A percentile compares a stretch with the other conserved stretches of the same genome.
These are phyloP conservation scores for Nothophaeocryptopus gaeumannii DNA, from an alignment of 2,329 filamentous ascomycete species.

Conservation along the genomic window DNA sequence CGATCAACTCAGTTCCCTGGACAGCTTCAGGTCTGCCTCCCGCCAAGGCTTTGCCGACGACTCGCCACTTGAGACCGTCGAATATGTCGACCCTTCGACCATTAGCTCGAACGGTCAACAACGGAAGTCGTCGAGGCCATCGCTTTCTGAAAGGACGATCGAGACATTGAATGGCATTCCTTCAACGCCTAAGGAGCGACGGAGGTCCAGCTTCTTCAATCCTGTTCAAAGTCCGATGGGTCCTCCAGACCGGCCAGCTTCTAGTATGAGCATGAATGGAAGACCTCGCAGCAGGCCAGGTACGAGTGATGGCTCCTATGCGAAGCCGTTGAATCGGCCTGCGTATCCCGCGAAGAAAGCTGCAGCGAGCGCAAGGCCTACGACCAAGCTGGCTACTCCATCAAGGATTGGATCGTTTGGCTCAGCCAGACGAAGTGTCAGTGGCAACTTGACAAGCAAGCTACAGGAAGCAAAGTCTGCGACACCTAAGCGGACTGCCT, in stretches of 20 bases:
- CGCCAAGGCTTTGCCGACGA: conserved; percentile 32
- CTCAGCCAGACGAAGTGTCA: conserved; percentile 28
- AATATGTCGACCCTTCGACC: conserved; percentile 22
- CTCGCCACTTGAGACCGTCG: conserved; percentile 16
- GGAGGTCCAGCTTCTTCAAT: conserved; percentile 71
- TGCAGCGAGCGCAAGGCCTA: conserved; percentile 35
- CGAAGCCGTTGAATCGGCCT: conserved; percentile 25
- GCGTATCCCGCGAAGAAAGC: conserved; percentile 37
- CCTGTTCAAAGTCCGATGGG: conserved; percentile 56
- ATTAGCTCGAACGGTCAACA: conserved; percentile 4
- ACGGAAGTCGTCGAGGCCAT: conserved; percentile 48
- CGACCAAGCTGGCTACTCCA: conserved; percentile 13
- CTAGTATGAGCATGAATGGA: conserved; percentile 55
- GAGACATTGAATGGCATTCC: conserved; percentile 78
- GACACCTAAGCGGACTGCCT: conserved; percentile 11
- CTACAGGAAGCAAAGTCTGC: conserved; percentile 22
- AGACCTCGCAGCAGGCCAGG: conserved; percentile 47
- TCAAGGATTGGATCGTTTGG: conserved; percentile 26
- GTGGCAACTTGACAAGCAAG: conserved; percentile 25
- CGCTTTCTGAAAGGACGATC: conserved; percentile 78
- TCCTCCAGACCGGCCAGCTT: conserved; percentile 61
- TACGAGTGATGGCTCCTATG: conserved; percentile 43
- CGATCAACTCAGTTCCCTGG: conserved; percentile 43
- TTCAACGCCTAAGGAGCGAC: conserved; percentile 68
- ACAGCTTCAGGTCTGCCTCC: conserved; percentile 44